These are phyloP conservation scores for Eustoma russellianum DNA, from an alignment of 257 asterid species.

Conservation along the genomic window DNA sequence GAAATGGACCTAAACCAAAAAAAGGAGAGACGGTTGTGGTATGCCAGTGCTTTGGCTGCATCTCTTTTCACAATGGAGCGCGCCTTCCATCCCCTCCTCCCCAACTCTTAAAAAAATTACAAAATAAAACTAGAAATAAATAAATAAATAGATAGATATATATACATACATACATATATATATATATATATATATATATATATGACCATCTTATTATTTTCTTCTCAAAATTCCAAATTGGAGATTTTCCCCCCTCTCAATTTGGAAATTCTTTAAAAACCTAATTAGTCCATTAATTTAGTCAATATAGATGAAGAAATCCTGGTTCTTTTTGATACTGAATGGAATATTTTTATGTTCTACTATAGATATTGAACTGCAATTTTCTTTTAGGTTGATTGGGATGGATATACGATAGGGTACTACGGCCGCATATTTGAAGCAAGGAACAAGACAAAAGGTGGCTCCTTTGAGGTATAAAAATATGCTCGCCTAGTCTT, in stretches of 20 bases:
- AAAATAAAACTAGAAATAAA: not conserved
- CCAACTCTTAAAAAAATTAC: not conserved
- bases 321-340: not conserved
- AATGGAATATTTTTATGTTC: not conserved
- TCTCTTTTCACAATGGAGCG: not conserved
- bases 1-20: slow-evolving; percentile 75
- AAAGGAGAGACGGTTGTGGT: slow-evolving; percentile 84
- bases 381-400: slow-evolving; percentile 57
- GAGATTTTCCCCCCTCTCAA: not conserved
- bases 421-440: slow-evolving; percentile 97
- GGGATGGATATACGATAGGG: slow-evolving; percentile 99
- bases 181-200: no score
- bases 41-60: slow-evolving; percentile 20
- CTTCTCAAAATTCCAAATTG: not conserved
- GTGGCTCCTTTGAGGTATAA: slow-evolving; percentile 88
- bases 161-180: no score
- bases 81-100: not conserved
- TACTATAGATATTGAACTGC: slow-evolving; percentile 7
- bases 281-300: not conserved
- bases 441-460: slow-evolving; percentile 97
- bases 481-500: slow-evolving; percentile 12
- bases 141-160: no score
- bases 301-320: not conserved
- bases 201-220: not conserved
- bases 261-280: not conserved